phyloP scores from a whole-genome alignment of 2,329 filamentous ascomycete species.

The Didymella sp. region DNA sequence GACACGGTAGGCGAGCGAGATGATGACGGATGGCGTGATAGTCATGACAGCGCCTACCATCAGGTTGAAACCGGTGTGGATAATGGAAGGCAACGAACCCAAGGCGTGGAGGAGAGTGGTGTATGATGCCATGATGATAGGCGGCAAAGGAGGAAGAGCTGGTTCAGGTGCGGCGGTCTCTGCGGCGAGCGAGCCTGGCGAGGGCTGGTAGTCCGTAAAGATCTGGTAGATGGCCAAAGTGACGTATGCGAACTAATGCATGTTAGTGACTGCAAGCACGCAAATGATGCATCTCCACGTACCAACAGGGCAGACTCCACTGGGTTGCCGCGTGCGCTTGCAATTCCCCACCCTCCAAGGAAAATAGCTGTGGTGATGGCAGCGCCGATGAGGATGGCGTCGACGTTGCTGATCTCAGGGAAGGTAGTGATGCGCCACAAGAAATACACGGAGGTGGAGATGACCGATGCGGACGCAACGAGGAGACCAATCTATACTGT shows the following conservation, averaged over 20 bases:
- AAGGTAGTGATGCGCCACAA: conserved; percentile 94
- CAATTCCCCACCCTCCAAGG: conserved; percentile 91
- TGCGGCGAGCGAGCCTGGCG: conserved; percentile 62
- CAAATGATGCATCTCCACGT: conserved; percentile 23
- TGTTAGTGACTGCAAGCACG: conserved; percentile 13
- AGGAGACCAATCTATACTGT: conserved; percentile 79
- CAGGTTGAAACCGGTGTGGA: conserved; percentile 84
- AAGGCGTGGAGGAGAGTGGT: conserved; percentile 87
- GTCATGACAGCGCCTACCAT: conserved; percentile 92
- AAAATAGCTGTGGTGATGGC: conserved; percentile 93
- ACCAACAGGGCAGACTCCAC: conserved; percentile 88
- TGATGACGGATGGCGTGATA: conserved; percentile 93
- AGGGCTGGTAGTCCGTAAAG: conserved; percentile 96
- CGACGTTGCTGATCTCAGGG: conserved; percentile 88
- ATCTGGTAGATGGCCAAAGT: conserved; percentile 99
- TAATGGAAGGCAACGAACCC: conserved; percentile 79
- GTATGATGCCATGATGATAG: conserved; percentile 98
- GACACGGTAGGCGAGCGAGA: conserved; percentile 90
- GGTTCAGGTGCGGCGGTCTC: conserved; percentile 66
- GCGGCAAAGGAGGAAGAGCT: conserved; percentile 95
- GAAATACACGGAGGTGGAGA: conserved; percentile 94
- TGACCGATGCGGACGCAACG: conserved; percentile 85
- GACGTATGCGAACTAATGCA: conserved; percentile 79
- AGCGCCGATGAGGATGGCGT: conserved; percentile 90
- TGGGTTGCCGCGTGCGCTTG: conserved; percentile 90